These are phyloP conservation scores for Penicillium sumatraense DNA, from an alignment of 2,329 filamentous ascomycete genomes.

Conservation along the genomic window DNA sequence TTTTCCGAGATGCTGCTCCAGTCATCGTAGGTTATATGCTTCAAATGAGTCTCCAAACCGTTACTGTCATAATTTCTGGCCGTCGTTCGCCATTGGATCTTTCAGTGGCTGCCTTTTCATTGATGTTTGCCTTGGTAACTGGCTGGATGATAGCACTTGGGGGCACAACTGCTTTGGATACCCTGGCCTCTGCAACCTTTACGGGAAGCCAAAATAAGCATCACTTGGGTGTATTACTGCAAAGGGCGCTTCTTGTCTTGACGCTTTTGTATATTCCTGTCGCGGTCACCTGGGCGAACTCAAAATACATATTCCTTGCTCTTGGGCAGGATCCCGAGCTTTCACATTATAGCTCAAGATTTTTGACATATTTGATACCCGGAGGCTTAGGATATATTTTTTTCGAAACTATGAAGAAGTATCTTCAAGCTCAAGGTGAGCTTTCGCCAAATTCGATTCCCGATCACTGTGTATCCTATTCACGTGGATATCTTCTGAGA, in stretches of 20 bases:
- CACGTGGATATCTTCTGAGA: background rate
- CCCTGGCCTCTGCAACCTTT: conserved; percentile 79
- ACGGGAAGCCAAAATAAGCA: conserved; percentile 79
- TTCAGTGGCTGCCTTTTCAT: conserved; percentile 81
- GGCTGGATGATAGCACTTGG: conserved; percentile 86
- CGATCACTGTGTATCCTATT: background rate
- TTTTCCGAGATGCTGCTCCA: conserved; percentile 72
- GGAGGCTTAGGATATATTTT: conserved; percentile 86
- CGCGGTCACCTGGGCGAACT: conserved; percentile 73
- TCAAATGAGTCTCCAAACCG: conserved; percentile 82
- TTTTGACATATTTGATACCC: conserved; percentile 74
- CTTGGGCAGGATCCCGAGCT: conserved; percentile 81
- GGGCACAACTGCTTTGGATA: conserved; percentile 84
- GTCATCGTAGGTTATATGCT: conserved; percentile 84
- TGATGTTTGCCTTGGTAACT: conserved; percentile 92
- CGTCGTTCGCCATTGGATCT: conserved; percentile 78
- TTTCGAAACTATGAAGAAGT: conserved; percentile 76
- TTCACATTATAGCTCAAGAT: conserved; percentile 72
- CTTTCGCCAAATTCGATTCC: background rate
- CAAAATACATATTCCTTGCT: conserved; percentile 72
- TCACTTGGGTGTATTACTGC: conserved; percentile 77
- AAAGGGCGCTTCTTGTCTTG: conserved; percentile 75
- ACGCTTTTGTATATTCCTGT: conserved; percentile 74
- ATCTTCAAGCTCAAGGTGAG: conserved; percentile 61
- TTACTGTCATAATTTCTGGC: conserved; percentile 81